Base-by-base conservation (phyloP, 768 basidiomycete species). In the Suillus tomentosus region DNA sequence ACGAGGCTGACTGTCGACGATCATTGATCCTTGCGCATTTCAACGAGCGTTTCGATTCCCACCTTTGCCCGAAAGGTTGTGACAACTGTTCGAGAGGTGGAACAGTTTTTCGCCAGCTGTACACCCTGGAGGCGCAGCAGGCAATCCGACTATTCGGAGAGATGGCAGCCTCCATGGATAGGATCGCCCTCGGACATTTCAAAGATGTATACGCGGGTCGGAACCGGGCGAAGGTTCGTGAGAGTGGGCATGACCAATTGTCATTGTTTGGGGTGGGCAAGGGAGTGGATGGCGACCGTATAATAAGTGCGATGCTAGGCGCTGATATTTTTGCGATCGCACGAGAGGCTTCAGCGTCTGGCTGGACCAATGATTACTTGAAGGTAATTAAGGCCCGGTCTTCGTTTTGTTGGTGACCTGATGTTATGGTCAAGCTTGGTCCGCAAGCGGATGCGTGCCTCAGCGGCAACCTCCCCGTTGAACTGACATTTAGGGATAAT, bases 11-110 rank as follows among this genome's bases (percentile, higher is more conserved):
- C 68, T 99, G 97, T 71, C 88, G 97, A 15, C 89, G 97, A 3
- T 82, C 85, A 6, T 92, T 94, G 68, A 80, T 98, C n/a, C 84
- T 99, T 19, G 82, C 84, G n/a, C 92, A 93, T 75, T 99, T 97
- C 69, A 87, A 86, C 66, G 93, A 99, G 73, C 79, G 79, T 10
- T 98, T 98, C 76, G 83, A 89, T 65, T 78, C 82, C 39, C 77
- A 73, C 31, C 68, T 85, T 17, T 99, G 97, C 71, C 75, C 83
- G 43, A 78, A 81, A 47, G 81, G 83, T 5, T 99, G 97, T 74
- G 92, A 99, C 74, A 95, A 93, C 66, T 99, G 97, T 72, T 76
- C 83, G 50, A 79, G 83, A 59, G 78, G 79, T 39, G 78, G 80
- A 17, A 79, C 77, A 10, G 69, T 82, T 6, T 71, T 81, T 19